These are phyloP conservation scores for Sporothrix brunneoviolacea DNA, from an alignment of 2,329 filamentous ascomycete species.

Conservation along the genomic window DNA sequence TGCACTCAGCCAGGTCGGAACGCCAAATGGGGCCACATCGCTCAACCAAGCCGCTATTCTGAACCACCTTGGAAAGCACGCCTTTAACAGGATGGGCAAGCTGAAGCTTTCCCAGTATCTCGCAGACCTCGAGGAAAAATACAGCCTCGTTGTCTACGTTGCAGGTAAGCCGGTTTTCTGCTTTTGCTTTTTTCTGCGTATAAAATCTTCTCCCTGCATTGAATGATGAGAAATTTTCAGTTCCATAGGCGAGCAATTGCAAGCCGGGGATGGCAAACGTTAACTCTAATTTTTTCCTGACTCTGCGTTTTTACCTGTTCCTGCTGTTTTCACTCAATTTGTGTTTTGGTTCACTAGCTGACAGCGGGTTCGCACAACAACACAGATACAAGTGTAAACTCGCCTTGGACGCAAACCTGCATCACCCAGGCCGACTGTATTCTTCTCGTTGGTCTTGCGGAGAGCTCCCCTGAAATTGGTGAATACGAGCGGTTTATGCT, in stretches of 20 bases:
- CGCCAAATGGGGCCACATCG: slow-evolving; percentile 81
- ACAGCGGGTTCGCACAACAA: not conserved
- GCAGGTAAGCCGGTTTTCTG: slow-evolving; percentile 50
- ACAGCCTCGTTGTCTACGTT: slow-evolving; percentile 89
- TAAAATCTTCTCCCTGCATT: slow-evolving; percentile 11
- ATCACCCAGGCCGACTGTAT: slow-evolving; percentile 97
- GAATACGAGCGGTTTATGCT: slow-evolving; percentile 96
- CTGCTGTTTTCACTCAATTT: not conserved
- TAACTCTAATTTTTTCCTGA: slow-evolving; percentile 68
- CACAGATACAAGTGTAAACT: slow-evolving; percentile 87
- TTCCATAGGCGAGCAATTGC: slow-evolving; percentile 41
- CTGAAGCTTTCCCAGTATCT: slow-evolving; percentile 92
- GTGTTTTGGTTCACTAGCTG: not conserved
- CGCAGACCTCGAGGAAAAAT: slow-evolving; percentile 94
- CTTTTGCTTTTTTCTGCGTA: not conserved
- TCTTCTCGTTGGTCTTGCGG: slow-evolving; percentile 81
- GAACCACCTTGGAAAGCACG: slow-evolving; percentile 90
- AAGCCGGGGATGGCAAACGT: slow-evolving; percentile 48
- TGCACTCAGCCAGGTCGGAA: slow-evolving; percentile 82
- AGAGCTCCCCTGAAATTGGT: slow-evolving; percentile 81
- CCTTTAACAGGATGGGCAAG: slow-evolving; percentile 96
- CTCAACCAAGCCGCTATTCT: slow-evolving; percentile 90
- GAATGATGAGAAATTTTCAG: slow-evolving; percentile 47
- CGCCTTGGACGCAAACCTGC: slow-evolving; percentile 97
- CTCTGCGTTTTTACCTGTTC: slow-evolving; percentile 5